phyloP scores from a whole-genome alignment of 106 monocot genomes.

The Triglochin maritima region DNA sequence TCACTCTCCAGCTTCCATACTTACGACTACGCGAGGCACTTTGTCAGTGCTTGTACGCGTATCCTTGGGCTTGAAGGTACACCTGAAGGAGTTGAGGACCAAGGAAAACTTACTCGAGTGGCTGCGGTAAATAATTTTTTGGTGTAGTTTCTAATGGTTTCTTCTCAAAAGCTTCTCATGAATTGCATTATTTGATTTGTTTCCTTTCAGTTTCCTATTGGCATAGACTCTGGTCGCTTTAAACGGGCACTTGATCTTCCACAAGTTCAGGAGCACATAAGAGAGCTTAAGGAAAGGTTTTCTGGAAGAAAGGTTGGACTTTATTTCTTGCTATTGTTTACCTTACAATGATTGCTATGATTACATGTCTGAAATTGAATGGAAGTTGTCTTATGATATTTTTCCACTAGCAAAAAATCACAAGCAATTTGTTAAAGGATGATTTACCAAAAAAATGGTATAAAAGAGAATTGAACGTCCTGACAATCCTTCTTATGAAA shows the following conservation, averaged over 20 bases:
- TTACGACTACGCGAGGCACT: constrained; percentile 99
- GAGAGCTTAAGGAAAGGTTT: constrained; percentile 72
- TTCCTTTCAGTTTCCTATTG: constrained; percentile 85
- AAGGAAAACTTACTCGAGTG: constrained; percentile 89
- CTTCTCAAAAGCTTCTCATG: neutral
- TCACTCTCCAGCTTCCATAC: constrained; percentile 70
- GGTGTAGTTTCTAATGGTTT: neutral
- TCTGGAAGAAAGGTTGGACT: constrained; percentile 76
- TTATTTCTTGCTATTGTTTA: neutral
- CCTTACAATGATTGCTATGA: neutral
- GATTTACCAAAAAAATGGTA: too few relatives aligned
- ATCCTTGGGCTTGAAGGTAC: constrained; percentile 98
- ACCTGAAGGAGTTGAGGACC: constrained; percentile 97
- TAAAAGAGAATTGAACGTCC: too few relatives aligned
- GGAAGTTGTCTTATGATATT: too few relatives aligned
- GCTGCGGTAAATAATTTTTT: constrained; percentile 53
- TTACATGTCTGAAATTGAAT: too few relatives aligned
- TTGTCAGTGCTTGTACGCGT: constrained; percentile 96
- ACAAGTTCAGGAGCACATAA: constrained; percentile 73
- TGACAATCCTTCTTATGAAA: too few relatives aligned
- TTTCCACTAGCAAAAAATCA: too few relatives aligned
- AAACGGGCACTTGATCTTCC: constrained; percentile 81
- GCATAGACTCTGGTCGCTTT: constrained; percentile 87
- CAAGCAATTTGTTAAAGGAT: too few relatives aligned
- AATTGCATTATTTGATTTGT: neutral